A percentile compares a stretch with the other conserved stretches of the same genome.
Conservation (phyloP, 371 early-diverging fungal genomes). For the Apophysomyces ossiformis region DNA sequence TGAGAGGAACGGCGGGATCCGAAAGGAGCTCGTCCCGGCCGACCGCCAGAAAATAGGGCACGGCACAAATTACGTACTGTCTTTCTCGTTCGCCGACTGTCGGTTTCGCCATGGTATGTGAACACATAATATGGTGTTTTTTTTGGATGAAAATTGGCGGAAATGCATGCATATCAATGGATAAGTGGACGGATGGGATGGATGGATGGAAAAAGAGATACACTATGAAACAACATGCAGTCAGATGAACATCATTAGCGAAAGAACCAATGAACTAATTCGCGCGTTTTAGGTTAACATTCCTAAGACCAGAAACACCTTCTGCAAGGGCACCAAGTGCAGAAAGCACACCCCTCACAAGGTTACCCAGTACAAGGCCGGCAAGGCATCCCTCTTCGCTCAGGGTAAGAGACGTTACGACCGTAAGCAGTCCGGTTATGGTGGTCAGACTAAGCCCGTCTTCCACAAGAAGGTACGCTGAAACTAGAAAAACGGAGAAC, state of each 20-base stretch:
- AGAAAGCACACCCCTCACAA: constrained; percentile 97
- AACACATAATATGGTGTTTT: neutral
- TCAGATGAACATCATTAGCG: neutral
- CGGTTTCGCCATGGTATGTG: constrained; percentile 10
- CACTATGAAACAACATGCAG: neutral
- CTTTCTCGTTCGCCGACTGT: constrained; percentile 12
- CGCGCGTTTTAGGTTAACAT: constrained; percentile 81
- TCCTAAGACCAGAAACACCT: constrained; percentile 96
- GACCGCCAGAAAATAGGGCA: neutral
- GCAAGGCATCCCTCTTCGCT: constrained; percentile 95
- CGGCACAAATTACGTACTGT: neutral
- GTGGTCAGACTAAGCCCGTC: constrained; percentile 99
- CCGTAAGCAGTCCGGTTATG: constrained; percentile 89
- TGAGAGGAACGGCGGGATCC: no score
- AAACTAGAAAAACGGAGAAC: neutral
- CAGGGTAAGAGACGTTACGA: constrained; percentile 76
- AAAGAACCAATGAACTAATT: neutral
- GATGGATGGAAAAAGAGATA: neutral
- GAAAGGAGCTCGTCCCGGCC: no score
- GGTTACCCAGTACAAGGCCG: constrained; percentile 98
- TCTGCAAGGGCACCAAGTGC: constrained; percentile 95
- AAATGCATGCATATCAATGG: constrained; percentile 12
- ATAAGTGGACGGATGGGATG: constrained; percentile 19
- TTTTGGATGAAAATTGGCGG: neutral
- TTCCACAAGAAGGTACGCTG: constrained; percentile 70